Base-by-base conservation (phyloP, 1,139 yeast genomes). In the Meyerozyma sp. region DNA sequence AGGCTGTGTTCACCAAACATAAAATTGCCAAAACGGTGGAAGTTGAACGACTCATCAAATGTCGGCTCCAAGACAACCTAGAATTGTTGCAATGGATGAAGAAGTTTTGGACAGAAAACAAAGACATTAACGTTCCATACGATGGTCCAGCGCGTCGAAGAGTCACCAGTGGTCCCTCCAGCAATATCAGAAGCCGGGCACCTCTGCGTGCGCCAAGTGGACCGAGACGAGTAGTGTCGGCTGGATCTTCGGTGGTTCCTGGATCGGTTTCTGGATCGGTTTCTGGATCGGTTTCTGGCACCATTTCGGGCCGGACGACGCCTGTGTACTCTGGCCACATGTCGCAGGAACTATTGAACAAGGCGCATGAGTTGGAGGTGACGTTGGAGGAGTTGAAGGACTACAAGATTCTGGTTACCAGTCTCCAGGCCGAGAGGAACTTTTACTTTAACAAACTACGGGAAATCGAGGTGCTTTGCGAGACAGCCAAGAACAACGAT, bases 41-140 rank as follows among this genome's bases (percentile, higher is more conserved):
- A 39, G 94, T 90, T 35, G 96, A 89, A 49, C 73, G 77, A 50
- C 73, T 93, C 51, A 80, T 86, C 59, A 89, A 88, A 64, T 93
- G 98, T 66, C 76, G 89, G 53, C 78, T 93, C 55, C 98, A 93
- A 62, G 98, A 93, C 59, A 93, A 93, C 62, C 73, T 93, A 55
- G 98, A 91, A 65, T 84, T 93, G 55, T 68, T 93, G 51, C 98
- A 93, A 64, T 94, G 97, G 97, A 74, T 89, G 57, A 84, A 87
- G 59, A 77, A 77, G 56, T 83, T 73, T 56, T 93, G 97, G 97
- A 72, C 75, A 52, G 91, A 85, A 44, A 76, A 81, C 56, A 83
- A 77, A 57, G 85, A 84, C 44, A 56, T 61, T 42, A 65, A 87
- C 47, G 74, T 75, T 23, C 73, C 65, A 4, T 89, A 90, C 58